Percentiles rank a stretch among this genome's conserved stretches.
Conservation (phyloP, 2,329 filamentous ascomycete species). For the Colletotrichum sp. region DNA sequence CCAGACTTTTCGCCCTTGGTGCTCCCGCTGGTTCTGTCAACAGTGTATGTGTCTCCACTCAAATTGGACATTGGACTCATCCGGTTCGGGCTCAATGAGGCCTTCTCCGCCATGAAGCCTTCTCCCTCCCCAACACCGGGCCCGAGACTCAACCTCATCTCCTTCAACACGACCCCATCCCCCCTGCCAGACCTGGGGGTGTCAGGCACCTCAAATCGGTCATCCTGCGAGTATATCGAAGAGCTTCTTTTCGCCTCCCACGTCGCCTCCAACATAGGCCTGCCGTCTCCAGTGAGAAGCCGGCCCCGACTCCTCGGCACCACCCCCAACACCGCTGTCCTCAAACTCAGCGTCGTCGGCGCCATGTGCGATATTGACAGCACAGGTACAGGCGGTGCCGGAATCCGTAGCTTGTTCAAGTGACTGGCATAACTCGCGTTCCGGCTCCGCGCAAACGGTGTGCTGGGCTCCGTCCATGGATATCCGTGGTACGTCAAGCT, state of each 20-base stretch:
- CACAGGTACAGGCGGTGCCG: slow-evolving; percentile 19
- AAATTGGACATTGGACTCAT: slow-evolving; percentile 27
- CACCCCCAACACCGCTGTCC: slow-evolving; percentile 28
- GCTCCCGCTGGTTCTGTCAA: background rate
- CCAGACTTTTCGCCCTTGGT: background rate
- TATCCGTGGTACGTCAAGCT: slow-evolving; percentile 34
- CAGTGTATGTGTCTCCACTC: slow-evolving; percentile 20
- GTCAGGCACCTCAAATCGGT: background rate
- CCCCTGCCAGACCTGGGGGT: background rate
- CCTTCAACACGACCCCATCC: slow-evolving; percentile 19
- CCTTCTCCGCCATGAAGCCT: slow-evolving; percentile 33
- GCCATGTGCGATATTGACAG: slow-evolving; percentile 22
- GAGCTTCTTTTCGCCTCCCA: slow-evolving; percentile 12
- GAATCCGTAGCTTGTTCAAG: slow-evolving; percentile 7
- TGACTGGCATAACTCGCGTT: slow-evolving; percentile 22
- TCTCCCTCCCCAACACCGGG: slow-evolving; percentile 26
- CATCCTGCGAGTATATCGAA: slow-evolving; percentile 10
- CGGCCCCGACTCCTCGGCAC: slow-evolving; percentile 24
- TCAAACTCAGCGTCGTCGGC: slow-evolving; percentile 31
- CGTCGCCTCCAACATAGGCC: slow-evolving; percentile 1
- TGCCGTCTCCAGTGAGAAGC: slow-evolving; percentile 8
- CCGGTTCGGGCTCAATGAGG: slow-evolving; percentile 29
- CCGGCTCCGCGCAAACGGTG: slow-evolving; percentile 22
- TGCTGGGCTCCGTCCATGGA: slow-evolving; percentile 28
- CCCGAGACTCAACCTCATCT: slow-evolving; percentile 3